Percentiles rank a stretch among this genome's conserved stretches.
phyloP scores from a whole-genome alignment of 2,329 filamentous ascomycete genomes.

The Ophiosphaerella narmari region DNA sequence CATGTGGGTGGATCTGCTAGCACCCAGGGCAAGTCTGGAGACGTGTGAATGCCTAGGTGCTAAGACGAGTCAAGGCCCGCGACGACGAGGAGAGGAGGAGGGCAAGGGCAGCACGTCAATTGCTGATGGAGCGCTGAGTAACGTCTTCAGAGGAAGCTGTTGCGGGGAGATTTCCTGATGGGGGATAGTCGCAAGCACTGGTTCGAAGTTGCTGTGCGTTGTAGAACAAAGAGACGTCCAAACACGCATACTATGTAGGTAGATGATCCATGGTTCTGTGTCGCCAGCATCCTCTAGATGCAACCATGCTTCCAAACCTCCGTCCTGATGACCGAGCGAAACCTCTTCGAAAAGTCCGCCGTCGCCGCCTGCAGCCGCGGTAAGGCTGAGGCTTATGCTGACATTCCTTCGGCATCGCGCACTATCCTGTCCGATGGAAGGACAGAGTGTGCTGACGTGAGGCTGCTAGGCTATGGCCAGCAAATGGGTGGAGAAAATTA shows the following conservation, averaged over 20 bases:
- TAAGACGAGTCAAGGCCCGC: slow-evolving; percentile 5
- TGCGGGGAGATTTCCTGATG: slow-evolving; percentile 14
- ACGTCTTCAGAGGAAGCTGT: slow-evolving; percentile 10
- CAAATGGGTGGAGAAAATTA: neutral
- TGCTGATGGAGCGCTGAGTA: slow-evolving; percentile 34
- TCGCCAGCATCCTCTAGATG: too few species aligned
- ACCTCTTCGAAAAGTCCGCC: neutral
- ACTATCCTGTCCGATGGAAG: too few species aligned
- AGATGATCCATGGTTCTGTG: too few species aligned
- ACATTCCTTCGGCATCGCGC: neutral
- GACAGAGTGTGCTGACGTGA: slow-evolving; percentile 6
- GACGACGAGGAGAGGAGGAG: slow-evolving; percentile 1
- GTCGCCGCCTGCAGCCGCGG: neutral
- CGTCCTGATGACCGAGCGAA: slow-evolving; percentile 2
- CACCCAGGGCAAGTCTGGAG: slow-evolving; percentile 15
- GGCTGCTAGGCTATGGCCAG: neutral
- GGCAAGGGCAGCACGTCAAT: neutral
- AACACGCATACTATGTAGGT: too few species aligned
- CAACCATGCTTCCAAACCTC: too few species aligned
- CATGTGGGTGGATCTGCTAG: slow-evolving; percentile 31
- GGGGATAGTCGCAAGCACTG: slow-evolving; percentile 1
- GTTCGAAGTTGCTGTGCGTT: too few species aligned
- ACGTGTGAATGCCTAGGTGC: slow-evolving; percentile 10
- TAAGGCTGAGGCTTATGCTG: slow-evolving; percentile 24
- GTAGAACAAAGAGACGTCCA: too few species aligned